Evolutionary conservation across 179 eudicot genomes (phyloP), one percentile per base, ranked within the genome.

Genomic region (Carnegiea gigantea): DNA sequence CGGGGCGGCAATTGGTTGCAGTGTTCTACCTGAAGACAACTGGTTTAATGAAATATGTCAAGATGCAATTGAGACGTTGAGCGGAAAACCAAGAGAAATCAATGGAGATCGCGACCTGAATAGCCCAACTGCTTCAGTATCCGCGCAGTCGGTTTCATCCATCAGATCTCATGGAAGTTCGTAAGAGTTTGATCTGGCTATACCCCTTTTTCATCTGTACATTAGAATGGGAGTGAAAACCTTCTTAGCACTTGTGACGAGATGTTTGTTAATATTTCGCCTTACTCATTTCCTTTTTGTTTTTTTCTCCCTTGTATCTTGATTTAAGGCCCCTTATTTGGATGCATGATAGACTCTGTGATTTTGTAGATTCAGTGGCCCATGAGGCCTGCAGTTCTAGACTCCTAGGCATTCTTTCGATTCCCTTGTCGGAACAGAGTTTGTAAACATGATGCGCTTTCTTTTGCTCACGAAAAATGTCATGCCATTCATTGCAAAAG

Each of bases 101-200:
- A 91, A 91, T 53, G 97, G 97, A 65, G 98, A 96, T 40, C 87
- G 93, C 21, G 98, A 92, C 53, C 86, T 78, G 21, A 92, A 85
- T 83, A 96, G 99, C 85, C 98, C 98, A 40, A 96, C 97, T 77
- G 99, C 99, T 81, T 94, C 97, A 43, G 93, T 96, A 49, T 96
- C 99, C 17, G 99, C 99, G 6, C 98, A 94, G 70, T 96, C 99
- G 26, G 88, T 92, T 73, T 96, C 99, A 48, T 94, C 99, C 2
- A 83, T 83, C 83, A 91, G 92, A 88, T 96, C 98, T 79, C 98
- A 94, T 85, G 98, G 99, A 79, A 96, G 99, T 84, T 92, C 95
- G 48, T 95, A 87, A 87, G 76, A 64, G 14, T 59, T 77, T 73
- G n/a, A 70, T 30, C 17, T 14, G 15, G 36, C 5, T 73, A 9